Evolutionary conservation across 768 basidiomycete species (phyloP).

Genomic region (Rhizopogon roseolus): DNA sequence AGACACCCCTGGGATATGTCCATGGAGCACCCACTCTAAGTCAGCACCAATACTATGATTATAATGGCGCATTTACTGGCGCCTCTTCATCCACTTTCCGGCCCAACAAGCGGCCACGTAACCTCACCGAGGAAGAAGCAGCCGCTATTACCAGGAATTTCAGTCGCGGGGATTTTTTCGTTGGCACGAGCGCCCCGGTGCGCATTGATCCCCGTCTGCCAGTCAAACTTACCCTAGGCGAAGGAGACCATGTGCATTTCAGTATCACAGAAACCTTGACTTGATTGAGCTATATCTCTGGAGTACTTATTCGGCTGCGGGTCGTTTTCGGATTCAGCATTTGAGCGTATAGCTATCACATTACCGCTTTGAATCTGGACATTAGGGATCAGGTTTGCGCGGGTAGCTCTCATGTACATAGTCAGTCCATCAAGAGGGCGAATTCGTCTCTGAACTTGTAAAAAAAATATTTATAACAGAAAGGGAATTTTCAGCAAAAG

Average conservation of each 20-base stretch:
- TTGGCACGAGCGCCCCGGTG: slow-evolving; percentile 75
- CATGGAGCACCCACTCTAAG: slow-evolving; percentile 41
- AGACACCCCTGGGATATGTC: slow-evolving; percentile 34
- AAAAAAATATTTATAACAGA: not conserved
- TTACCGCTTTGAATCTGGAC: not conserved
- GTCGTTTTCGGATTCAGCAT: slow-evolving; percentile 6
- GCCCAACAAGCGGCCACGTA: slow-evolving; percentile 74
- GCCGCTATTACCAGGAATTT: slow-evolving; percentile 82
- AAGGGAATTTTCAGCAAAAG: not conserved
- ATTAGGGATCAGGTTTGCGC: not conserved
- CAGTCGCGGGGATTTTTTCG: slow-evolving; percentile 76
- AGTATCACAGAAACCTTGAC: slow-evolving; percentile 47
- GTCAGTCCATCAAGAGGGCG: too few species aligned
- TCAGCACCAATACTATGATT: slow-evolving; percentile 72
- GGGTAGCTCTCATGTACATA: not conserved
- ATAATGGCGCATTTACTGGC: slow-evolving; percentile 61
- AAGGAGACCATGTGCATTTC: slow-evolving; percentile 78
- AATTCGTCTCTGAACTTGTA: too few species aligned
- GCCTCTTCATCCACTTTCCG: slow-evolving; percentile 75
- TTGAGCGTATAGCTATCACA: not conserved
- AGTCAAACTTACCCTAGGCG: slow-evolving; percentile 73
- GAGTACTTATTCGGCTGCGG: slow-evolving; percentile 8
- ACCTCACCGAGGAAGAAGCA: slow-evolving; percentile 78
- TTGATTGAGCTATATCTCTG: slow-evolving; percentile 14
- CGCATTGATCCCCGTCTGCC: slow-evolving; percentile 79